A percentile compares a stretch with the other conserved stretches of the same genome.
Conservation (phyloP, 768 basidiomycete genomes). For the Tephrocybe rancida region DNA sequence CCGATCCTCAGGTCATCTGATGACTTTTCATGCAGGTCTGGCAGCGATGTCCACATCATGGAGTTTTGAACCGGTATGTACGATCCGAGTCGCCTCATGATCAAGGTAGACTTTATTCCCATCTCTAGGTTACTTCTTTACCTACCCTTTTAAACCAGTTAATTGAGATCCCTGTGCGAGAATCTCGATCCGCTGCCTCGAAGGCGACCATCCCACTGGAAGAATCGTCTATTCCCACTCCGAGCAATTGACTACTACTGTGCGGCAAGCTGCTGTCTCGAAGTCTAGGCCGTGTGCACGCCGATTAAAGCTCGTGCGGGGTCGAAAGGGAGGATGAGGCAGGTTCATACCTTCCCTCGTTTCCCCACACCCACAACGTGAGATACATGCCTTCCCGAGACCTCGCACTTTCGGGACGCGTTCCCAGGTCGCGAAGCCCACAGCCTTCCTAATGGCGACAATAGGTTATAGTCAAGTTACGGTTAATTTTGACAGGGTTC, state of each 20-base stretch:
- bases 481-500: slow-evolving; percentile 7
- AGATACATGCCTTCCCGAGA: slow-evolving; percentile 4
- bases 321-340: not conserved
- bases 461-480: not conserved
- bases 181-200: slow-evolving; percentile 7
- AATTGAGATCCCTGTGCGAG: slow-evolving; percentile 2
- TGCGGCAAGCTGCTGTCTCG: too few species aligned
- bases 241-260: too few species aligned
- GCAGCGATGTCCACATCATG: not conserved
- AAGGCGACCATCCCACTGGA: slow-evolving; percentile 1
- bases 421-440: not conserved
- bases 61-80: slow-evolving; percentile 10
- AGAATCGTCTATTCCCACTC: too few species aligned
- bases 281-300: too few species aligned
- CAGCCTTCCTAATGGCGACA: slow-evolving; percentile 14
- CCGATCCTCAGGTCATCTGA: slow-evolving; percentile 14
- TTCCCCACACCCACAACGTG: slow-evolving; percentile 8
- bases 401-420: not conserved
- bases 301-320: too few species aligned
- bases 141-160: slow-evolving; percentile 11
- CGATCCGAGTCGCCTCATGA: slow-evolving; percentile 7
- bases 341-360: not conserved
- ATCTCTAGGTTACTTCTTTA: not conserved
- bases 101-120: slow-evolving; percentile 6
- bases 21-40: not conserved